These are phyloP conservation scores for Balakata baccata DNA, from an alignment of 345 rosid species.

Conservation along the genomic window DNA sequence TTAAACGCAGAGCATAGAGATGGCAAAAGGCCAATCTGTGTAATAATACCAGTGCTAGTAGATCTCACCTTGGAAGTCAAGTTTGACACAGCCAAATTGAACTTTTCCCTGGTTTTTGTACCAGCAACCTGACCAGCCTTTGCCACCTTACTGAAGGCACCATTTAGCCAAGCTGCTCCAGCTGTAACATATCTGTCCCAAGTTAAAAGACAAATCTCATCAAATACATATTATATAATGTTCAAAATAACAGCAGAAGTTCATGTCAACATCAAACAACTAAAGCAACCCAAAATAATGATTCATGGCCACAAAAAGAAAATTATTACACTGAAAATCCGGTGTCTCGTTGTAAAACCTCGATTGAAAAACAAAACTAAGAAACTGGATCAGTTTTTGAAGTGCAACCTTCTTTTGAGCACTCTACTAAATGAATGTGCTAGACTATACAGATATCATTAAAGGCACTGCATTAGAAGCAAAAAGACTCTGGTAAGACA, in stretches of 20 bases:
- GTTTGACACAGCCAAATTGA: conserved; percentile 73
- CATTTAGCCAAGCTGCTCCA: conserved; percentile 90
- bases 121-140: conserved; percentile 87
- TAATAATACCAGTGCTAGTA: conserved; percentile 10
- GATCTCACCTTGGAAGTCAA: conserved; percentile 69
- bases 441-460: not conserved
- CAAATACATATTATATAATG: not conserved
- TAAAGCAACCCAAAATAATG: not conserved
- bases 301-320: not conserved
- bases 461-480: not conserved
- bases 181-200: conserved; percentile 64
- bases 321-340: not conserved
- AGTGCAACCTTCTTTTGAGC: not conserved
- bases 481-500: no score
- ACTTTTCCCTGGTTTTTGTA: conserved; percentile 82
- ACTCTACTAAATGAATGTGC: not conserved
- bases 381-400: not conserved
- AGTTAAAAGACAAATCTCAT: conserved; percentile 8
- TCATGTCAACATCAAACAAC: not conserved
- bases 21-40: not conserved
- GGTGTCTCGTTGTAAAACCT: not conserved
- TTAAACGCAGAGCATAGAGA: not conserved
- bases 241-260: not conserved
- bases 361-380: not conserved
- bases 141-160: conserved; percentile 83